Base-by-base conservation (phyloP, 352 stramenopile species). In the Aphanomyces astaci region DNA sequence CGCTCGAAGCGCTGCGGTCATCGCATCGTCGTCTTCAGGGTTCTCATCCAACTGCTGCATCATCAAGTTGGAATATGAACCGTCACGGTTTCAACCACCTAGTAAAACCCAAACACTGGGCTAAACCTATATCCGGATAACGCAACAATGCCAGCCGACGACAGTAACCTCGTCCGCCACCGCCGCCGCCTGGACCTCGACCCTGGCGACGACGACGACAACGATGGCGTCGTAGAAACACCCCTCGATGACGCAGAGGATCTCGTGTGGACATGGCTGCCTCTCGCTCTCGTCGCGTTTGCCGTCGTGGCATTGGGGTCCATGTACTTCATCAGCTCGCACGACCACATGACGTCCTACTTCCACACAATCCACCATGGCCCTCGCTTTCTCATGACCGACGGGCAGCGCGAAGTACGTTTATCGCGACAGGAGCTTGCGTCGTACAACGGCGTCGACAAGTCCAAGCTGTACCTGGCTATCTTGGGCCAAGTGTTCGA, bases 401-500 rank as follows among this genome's bases (percentile, higher is more conserved):
- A 39, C 17, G 24, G 36, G 11, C 28, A 19, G 11, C 56, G 25
- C 3, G 56, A 64, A 11, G 43, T 46, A 7, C 56, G 60, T 53
- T 56, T 66, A n/a, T 40, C 60, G n/a, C 55, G 56, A 31, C 9
- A 30, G 4, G 36, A 59, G 17, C 60, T 66, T 13, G 60, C 60
- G 19, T 28, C 31, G 17, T 66, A 40, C 48, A 57, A 66, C 31
- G 60, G 60, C 17, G 43, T 66, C 60, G 60, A 66, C 4, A 39
- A 57, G 30, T 9, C 15, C 7, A 13, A 49, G 15, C 24, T 66
- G 17, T 66, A 53, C 48, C 22, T 66, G 10, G 36, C 60, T 9
- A 49, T 66, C n/a, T 39, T 66, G 17, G 60, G 60, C 28, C 60
- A 66, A 56, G 60, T 66, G 10, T 66, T 66, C 56, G 60, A 66